Conservation (phyloP, 768 basidiomycete species). For the Ramaria sp. region DNA sequence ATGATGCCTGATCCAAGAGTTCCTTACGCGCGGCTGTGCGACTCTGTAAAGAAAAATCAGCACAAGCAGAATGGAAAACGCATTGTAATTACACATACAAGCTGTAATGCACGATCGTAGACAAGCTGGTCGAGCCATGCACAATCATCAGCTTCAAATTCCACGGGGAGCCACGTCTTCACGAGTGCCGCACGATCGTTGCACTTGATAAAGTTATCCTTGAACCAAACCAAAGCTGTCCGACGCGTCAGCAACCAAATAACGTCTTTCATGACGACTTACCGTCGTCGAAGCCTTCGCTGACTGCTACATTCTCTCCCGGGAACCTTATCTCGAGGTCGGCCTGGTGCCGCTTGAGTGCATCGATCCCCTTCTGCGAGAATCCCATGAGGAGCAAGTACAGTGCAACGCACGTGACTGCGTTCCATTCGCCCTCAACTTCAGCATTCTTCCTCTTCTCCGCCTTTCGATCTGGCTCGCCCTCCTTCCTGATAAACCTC, state of each 20-base stretch:
- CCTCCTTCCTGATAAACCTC: constrained; percentile 60
- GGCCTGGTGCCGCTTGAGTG: constrained; percentile 66
- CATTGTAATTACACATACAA: constrained; percentile 41
- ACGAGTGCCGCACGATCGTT: constrained; percentile 83
- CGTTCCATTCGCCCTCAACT: constrained; percentile 71
- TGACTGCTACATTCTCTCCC: constrained; percentile 63
- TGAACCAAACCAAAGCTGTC: constrained; percentile 80
- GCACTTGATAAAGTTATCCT: constrained; percentile 87
- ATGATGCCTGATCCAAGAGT: constrained; percentile 64
- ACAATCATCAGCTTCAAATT: constrained; percentile 65
- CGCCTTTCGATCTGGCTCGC: constrained; percentile 63
- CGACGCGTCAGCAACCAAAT: constrained; percentile 2
- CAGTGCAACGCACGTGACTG: constrained; percentile 76
- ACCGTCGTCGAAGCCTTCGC: constrained; percentile 78
- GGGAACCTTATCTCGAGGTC: constrained; percentile 74
- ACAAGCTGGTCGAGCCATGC: constrained; percentile 84
- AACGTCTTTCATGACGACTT: constrained; percentile 10
- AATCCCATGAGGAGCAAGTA: constrained; percentile 91
- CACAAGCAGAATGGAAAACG: neutral
- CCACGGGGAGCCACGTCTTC: constrained; percentile 78
- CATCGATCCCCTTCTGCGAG: constrained; percentile 85
- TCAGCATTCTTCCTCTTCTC: constrained; percentile 60
- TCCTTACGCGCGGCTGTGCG: constrained; percentile 89
- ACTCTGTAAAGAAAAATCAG: constrained; percentile 40
- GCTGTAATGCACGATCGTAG: constrained; percentile 80